Percentiles rank a stretch among this genome's conserved stretches.
These are phyloP conservation scores for Daedalea quercina DNA, from an alignment of 768 basidiomycete genomes.

Conservation along the genomic window DNA sequence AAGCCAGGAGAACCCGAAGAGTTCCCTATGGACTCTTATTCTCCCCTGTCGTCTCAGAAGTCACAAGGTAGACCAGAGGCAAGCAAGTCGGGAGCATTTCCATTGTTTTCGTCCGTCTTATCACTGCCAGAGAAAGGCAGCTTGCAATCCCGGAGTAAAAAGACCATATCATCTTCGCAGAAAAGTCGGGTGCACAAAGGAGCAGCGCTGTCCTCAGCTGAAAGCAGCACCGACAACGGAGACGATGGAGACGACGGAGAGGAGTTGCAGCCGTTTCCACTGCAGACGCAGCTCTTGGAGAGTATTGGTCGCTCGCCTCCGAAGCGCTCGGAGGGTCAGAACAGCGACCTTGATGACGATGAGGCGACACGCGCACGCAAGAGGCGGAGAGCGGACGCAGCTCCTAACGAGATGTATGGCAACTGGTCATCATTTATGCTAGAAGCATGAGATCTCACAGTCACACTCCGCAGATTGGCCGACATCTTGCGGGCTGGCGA, in stretches of 20 bases:
- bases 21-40: slow-evolving; percentile 9
- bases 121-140: slow-evolving; percentile 4
- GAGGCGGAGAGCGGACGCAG: slow-evolving; percentile 16
- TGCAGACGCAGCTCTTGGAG: slow-evolving; percentile 39
- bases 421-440: not conserved
- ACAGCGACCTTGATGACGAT: slow-evolving; percentile 23
- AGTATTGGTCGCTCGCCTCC: slow-evolving; percentile 28
- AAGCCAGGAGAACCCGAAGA: not conserved
- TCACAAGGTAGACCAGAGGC: not conserved
- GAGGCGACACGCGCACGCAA: slow-evolving; percentile 24
- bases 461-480: slow-evolving; percentile 3
- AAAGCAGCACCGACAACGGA: slow-evolving; percentile 6
- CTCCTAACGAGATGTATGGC: slow-evolving; percentile 14
- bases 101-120: slow-evolving; percentile 8
- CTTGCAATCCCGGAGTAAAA: not conserved
- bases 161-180: not conserved
- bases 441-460: not conserved
- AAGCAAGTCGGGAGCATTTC: not conserved
- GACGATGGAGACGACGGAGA: not conserved
- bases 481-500: slow-evolving; percentile 10
- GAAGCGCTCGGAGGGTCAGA: slow-evolving; percentile 29
- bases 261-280: slow-evolving; percentile 33
- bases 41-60: slow-evolving; percentile 3
- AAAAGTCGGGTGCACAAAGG: not conserved
- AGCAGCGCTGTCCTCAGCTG: not conserved